Evolutionary conservation across 345 rosid genomes (phyloP).

Genomic region (Brassica rapa): DNA sequence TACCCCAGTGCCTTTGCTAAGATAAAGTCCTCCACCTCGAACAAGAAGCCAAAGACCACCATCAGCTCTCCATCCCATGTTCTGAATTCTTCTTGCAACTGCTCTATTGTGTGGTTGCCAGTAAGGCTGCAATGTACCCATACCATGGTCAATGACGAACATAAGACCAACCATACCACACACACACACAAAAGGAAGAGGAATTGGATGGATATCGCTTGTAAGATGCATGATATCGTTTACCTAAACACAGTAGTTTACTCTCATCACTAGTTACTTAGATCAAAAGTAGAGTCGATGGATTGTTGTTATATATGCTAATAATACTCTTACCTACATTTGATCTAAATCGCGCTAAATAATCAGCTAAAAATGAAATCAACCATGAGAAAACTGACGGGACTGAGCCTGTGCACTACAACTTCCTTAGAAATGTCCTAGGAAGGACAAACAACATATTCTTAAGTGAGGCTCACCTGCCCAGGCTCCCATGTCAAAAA

Average conservation of each 20-base stretch:
- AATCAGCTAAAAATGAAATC: constrained; percentile 1
- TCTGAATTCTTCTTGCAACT: constrained; percentile 91
- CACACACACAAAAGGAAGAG: neutral
- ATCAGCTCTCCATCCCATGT: constrained; percentile 99
- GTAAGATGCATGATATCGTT: neutral
- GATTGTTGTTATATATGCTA: neutral
- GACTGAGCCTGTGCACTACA: constrained; percentile 2
- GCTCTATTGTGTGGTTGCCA: constrained; percentile 99
- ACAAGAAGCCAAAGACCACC: constrained; percentile 99
- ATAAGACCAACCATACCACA: constrained; percentile 19
- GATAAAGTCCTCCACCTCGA: constrained; percentile 97
- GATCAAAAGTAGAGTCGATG: neutral
- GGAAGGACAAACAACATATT: constrained; percentile 11
- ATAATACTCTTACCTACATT: neutral
- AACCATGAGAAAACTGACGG: constrained; percentile 4
- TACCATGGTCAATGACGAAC: constrained; percentile 6
- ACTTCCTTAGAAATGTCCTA: neutral
- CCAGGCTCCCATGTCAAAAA: constrained; percentile 98
- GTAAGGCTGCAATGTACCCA: constrained; percentile 55
- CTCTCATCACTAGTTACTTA: neutral
- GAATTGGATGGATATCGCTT: neutral
- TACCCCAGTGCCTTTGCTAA: constrained; percentile 95
- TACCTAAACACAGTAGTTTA: neutral
- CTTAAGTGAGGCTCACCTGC: constrained; percentile 53
- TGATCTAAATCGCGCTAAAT: neutral